A percentile compares a stretch with the other conserved stretches of the same genome.
phyloP scores from a whole-genome alignment of 116 monocot genomes.

The Posidonia oceanica region DNA sequence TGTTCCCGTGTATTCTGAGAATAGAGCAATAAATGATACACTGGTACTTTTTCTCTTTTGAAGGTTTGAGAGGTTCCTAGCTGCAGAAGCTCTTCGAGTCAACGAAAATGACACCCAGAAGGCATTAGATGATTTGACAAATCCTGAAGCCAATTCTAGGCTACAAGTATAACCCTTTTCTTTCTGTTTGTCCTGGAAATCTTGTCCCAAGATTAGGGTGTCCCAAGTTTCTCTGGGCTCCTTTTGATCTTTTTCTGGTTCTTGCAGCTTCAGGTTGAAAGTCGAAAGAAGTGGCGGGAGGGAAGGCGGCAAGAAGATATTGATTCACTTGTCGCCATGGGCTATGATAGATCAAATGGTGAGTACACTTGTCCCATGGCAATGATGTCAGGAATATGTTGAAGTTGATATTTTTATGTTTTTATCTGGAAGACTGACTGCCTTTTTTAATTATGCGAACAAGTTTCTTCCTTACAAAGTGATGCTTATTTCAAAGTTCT shows the following conservation, averaged over 20 bases:
- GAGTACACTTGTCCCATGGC: background rate
- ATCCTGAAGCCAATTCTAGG: constrained; percentile 65
- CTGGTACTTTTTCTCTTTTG: background rate
- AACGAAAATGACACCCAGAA: constrained; percentile 80
- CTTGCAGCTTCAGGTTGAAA: constrained; percentile 18
- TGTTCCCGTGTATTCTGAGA: background rate
- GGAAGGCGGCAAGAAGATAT: constrained; percentile 7
- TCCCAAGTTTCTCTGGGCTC: background rate
- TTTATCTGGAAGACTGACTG: background rate
- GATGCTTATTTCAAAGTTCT: background rate
- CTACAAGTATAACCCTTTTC: constrained; percentile 33
- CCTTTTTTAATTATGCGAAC: background rate
- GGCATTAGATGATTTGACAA: constrained; percentile 77
- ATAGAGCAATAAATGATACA: background rate
- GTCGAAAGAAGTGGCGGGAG: constrained; percentile 3
- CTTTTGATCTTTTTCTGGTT: background rate
- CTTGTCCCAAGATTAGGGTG: background rate
- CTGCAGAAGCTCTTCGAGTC: constrained; percentile 78
- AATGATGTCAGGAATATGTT: too few relatives aligned
- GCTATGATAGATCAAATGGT: constrained; percentile 24
- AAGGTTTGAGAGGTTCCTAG: constrained; percentile 77
- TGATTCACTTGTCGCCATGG: constrained; percentile 10
- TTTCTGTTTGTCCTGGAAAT: background rate
- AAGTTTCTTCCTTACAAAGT: background rate
- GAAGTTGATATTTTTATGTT: background rate